phyloP scores from a whole-genome alignment of 2,329 filamentous ascomycete species.

The Aspergillus thermomutatus region DNA sequence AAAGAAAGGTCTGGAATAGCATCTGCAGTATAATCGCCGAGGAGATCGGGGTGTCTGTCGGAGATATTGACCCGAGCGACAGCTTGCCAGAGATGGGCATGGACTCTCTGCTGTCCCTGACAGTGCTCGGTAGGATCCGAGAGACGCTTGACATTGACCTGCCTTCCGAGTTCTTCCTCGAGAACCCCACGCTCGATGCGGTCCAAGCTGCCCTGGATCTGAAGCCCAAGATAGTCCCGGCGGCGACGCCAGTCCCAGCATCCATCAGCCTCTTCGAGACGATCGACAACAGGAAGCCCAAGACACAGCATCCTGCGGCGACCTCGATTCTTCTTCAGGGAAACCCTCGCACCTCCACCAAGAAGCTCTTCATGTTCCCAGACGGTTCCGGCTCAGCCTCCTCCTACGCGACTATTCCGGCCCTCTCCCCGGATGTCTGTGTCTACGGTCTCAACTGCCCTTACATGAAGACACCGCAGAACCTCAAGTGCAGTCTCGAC shows the following conservation, averaged over 20 bases:
- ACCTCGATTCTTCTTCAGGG: slow-evolving; percentile 44
- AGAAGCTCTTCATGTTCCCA: slow-evolving; percentile 43
- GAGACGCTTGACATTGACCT: slow-evolving; percentile 43
- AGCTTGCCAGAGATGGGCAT: slow-evolving; percentile 45
- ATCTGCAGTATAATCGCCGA: slow-evolving; percentile 42
- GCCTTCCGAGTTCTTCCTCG: slow-evolving; percentile 43
- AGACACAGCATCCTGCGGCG: slow-evolving; percentile 33
- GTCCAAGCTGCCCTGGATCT: slow-evolving; percentile 38
- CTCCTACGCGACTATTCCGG: slow-evolving; percentile 44
- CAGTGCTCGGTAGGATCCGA: slow-evolving; percentile 44
- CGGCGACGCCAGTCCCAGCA: slow-evolving; percentile 7
- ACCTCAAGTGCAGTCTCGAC: slow-evolving; percentile 34
- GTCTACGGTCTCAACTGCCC: slow-evolving; percentile 45
- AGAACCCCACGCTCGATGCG: slow-evolving; percentile 41
- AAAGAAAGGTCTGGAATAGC: slow-evolving; percentile 36
- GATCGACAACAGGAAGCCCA: slow-evolving; percentile 20
- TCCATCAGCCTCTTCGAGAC: slow-evolving; percentile 22
- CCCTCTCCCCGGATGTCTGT: slow-evolving; percentile 38
- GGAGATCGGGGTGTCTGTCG: slow-evolving; percentile 42
- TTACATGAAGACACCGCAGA: slow-evolving; percentile 42
- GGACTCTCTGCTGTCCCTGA: slow-evolving; percentile 46
- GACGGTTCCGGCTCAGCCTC: slow-evolving; percentile 47
- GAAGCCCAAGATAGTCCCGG: slow-evolving; percentile 31
- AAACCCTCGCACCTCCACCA: slow-evolving; percentile 41
- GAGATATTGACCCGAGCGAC: slow-evolving; percentile 38